Percentiles rank a stretch among this genome's conserved stretches.
Evolutionary conservation across 1,139 yeast genomes (phyloP).

Genomic region (Yamadazyma triangularis): DNA sequence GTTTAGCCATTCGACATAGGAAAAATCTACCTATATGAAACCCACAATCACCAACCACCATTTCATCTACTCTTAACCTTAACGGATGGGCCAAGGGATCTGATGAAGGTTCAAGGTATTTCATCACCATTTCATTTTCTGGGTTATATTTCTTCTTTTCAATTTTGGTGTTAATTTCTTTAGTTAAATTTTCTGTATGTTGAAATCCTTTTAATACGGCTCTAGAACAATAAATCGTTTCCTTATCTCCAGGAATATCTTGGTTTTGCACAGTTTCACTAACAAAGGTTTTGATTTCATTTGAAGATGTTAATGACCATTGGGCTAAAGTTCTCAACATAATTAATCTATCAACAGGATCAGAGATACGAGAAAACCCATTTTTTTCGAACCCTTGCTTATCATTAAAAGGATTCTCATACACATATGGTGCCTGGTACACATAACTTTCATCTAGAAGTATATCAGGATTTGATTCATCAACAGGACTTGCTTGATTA

Average conservation of each 20-base stretch:
- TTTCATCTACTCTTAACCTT: conserved; percentile 36
- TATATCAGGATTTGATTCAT: conserved; percentile 19
- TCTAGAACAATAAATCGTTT: conserved; percentile 40
- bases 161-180: conserved; percentile 28
- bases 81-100: conserved; percentile 38
- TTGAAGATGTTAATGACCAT: conserved; percentile 48
- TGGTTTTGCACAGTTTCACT: conserved; percentile 25
- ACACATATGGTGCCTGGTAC: conserved; percentile 10
- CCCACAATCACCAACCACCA: conserved; percentile 45
- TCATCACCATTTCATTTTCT: conserved; percentile 18
- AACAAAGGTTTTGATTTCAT: conserved; percentile 36
- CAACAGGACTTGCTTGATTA: conserved; percentile 10
- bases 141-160: conserved; percentile 24
- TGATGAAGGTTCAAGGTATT: conserved; percentile 39
- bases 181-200: conserved; percentile 27
- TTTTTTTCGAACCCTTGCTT: conserved; percentile 33
- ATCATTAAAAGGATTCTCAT: conserved; percentile 30
- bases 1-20: conserved; percentile 39
- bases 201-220: conserved; percentile 35
- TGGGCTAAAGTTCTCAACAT: conserved; percentile 42
- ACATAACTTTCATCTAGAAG: conserved; percentile 19
- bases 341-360: conserved; percentile 44
- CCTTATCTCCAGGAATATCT: conserved; percentile 44
- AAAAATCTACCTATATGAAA: conserved; percentile 43
- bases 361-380: conserved; percentile 41